Evolutionary conservation across 2,329 filamentous ascomycete genomes (phyloP), one percentile per base, ranked within the genome.

Genomic region (Beauveria sp.): DNA sequence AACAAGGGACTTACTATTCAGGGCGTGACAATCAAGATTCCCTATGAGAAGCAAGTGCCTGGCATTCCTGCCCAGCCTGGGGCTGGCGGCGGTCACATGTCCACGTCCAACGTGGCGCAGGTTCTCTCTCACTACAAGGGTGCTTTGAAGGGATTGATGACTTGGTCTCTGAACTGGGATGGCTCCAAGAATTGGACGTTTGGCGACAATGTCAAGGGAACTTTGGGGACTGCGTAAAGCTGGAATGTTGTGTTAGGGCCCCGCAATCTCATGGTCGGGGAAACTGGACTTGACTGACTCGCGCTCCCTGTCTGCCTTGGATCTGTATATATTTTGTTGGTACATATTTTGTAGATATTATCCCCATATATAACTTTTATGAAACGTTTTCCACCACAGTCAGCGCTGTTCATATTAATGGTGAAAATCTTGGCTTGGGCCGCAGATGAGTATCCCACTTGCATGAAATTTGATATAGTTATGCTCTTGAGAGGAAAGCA

Each of bases 151-250:
- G 72, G 72, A 7, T 24, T 74, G 54, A 74, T 74, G 72, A 73
- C 72, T 2, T 74, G 72, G 72, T 74, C 72, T 8, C 72, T 73
- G 63, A 74, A 74, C 67, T 74, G 72, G 72, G 72, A 74, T 53
- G 72, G 71, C 10, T 72, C 72, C 12, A 69, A 69, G 61, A 64
- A 61, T 57, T 74, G 72, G 72, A 70, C 70, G 1, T 74, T 73
- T 62, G 69, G 65, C n/a, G 67, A 74, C 61, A 74, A 72, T 43
- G 40, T 72, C 5, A 67, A 70, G 61, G 31, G 52, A 9, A 14
- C 20, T 8, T 28, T 63, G 14, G 61, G 49, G 20, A 59, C 56
- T 16, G 18, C 34, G 9, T 51, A 51, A 40, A 18, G 8, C 9
- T 8, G 7, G 6, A 43, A 9, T 38, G 34, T 16, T 10, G 5